phyloP scores from a whole-genome alignment of 2,329 filamentous ascomycete species.

The Lecanoromycetidae sp. region DNA sequence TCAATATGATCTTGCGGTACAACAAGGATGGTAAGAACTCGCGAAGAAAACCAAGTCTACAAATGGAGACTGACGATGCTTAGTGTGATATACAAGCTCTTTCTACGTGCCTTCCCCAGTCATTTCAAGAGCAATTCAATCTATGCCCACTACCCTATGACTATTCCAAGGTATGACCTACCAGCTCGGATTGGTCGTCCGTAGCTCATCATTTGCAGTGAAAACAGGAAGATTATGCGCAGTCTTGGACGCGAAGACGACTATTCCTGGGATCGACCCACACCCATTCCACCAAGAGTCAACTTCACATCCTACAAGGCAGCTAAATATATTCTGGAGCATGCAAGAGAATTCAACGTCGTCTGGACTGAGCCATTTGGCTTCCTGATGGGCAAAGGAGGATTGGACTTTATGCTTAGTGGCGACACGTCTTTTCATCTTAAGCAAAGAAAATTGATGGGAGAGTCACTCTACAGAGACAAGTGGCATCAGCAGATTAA shows the following conservation, averaged over 20 bases:
- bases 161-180: constrained; percentile 41
- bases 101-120: constrained; percentile 65
- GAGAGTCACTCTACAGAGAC: constrained; percentile 47
- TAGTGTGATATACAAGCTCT: constrained; percentile 66
- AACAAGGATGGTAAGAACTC: constrained; percentile 56
- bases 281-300: constrained; percentile 38
- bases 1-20: constrained; percentile 58
- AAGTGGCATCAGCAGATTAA: constrained; percentile 53
- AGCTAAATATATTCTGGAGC: constrained; percentile 49
- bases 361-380: constrained; percentile 53
- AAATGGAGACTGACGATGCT: not conserved
- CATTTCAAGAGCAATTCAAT: constrained; percentile 68
- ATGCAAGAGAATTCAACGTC: constrained; percentile 50
- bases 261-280: constrained; percentile 58
- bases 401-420: constrained; percentile 45
- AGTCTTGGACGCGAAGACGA: constrained; percentile 53
- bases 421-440: constrained; percentile 39
- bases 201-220: constrained; percentile 25
- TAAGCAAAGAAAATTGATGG: constrained; percentile 42
- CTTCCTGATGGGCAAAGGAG: constrained; percentile 49
- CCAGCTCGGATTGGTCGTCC: not conserved
- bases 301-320: constrained; percentile 50
- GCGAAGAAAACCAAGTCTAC: not conserved
- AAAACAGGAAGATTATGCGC: constrained; percentile 60
- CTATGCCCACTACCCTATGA: constrained; percentile 66